Percentiles rank a stretch among this genome's conserved stretches.
phyloP scores from a whole-genome alignment of 768 basidiomycete species.

The Nidularia pulvinata region DNA sequence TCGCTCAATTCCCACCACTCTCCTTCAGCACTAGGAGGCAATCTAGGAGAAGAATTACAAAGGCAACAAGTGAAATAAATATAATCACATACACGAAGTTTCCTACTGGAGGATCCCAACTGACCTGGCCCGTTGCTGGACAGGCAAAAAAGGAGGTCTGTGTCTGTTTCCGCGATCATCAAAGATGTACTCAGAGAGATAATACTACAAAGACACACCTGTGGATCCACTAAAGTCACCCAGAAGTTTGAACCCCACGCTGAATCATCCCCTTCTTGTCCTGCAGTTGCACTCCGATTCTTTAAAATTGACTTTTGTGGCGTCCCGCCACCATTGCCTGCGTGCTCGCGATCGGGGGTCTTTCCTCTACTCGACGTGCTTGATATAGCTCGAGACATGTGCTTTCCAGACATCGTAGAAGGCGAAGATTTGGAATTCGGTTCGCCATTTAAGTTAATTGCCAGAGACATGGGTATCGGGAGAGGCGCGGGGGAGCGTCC shows the following conservation, averaged over 20 bases:
- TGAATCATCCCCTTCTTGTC: slow-evolving; percentile 40
- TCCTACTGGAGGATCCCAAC: slow-evolving; percentile 91
- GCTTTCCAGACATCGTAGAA: slow-evolving; percentile 1
- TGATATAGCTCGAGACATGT: too few species aligned
- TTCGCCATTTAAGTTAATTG: not conserved
- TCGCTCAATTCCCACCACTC: slow-evolving; percentile 98
- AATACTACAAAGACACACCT: slow-evolving; percentile 46
- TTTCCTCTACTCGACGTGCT: slow-evolving; percentile 15
- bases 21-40: slow-evolving; percentile 82
- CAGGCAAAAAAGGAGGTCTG: slow-evolving; percentile 87
- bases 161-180: slow-evolving; percentile 32
- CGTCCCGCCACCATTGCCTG: slow-evolving; percentile 4
- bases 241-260: slow-evolving; percentile 92
- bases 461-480: too few species aligned
- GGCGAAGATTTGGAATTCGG: slow-evolving; percentile 9
- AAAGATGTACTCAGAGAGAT: slow-evolving; percentile 1
- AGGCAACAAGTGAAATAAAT: slow-evolving; percentile 6
- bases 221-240: slow-evolving; percentile 92
- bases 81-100: slow-evolving; percentile 72
- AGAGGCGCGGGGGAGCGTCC: too few species aligned
- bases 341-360: slow-evolving; percentile 7
- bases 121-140: slow-evolving; percentile 89
- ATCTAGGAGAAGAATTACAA: slow-evolving; percentile 35
- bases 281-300: slow-evolving; percentile 11
- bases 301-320: slow-evolving; percentile 19